phyloP scores from a whole-genome alignment of 768 basidiomycete genomes.

The Auricularia auricula-judae region DNA sequence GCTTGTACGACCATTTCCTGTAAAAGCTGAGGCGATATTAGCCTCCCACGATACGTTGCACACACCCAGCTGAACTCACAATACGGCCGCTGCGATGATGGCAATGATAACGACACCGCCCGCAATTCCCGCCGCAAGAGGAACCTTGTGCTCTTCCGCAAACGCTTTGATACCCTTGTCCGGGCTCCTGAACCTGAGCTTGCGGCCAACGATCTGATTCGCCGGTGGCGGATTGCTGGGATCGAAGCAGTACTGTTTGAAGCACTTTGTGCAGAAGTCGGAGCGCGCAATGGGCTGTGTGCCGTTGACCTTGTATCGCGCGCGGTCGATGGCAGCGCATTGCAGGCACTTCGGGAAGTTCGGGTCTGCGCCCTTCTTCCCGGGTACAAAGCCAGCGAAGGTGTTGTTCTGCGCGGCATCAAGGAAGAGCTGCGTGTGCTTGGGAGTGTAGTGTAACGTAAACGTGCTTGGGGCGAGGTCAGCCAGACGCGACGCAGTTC shows the following conservation, averaged over 20 bases:
- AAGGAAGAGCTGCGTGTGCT: conserved; percentile 46
- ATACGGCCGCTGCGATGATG: conserved; percentile 14
- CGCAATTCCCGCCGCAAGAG: conserved; percentile 36
- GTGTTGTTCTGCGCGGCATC: conserved; percentile 47
- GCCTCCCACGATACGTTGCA: not conserved
- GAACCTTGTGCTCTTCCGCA: conserved; percentile 32
- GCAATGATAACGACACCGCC: conserved; percentile 32
- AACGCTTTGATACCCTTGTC: conserved; percentile 27
- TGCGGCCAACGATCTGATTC: conserved; percentile 24
- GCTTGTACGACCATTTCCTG: not conserved
- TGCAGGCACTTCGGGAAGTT: conserved; percentile 56
- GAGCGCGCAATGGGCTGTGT: conserved; percentile 13
- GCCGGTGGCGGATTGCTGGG: conserved; percentile 13
- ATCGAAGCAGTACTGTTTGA: conserved; percentile 21
- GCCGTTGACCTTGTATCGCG: conserved; percentile 6
- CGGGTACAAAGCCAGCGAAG: conserved; percentile 49
- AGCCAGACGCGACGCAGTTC: not conserved
- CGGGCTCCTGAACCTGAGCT: conserved; percentile 40
- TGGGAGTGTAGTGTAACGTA: conserved; percentile 45
- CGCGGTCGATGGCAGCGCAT: conserved; percentile 50
- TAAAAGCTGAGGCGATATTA: not conserved
- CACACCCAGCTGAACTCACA: not conserved
- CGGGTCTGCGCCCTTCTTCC: conserved; percentile 43
- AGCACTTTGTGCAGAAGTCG: conserved; percentile 16
- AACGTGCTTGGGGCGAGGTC: conserved; percentile 28